phyloP scores from a whole-genome alignment of 768 basidiomycete genomes.

The Russula dissimulans region DNA sequence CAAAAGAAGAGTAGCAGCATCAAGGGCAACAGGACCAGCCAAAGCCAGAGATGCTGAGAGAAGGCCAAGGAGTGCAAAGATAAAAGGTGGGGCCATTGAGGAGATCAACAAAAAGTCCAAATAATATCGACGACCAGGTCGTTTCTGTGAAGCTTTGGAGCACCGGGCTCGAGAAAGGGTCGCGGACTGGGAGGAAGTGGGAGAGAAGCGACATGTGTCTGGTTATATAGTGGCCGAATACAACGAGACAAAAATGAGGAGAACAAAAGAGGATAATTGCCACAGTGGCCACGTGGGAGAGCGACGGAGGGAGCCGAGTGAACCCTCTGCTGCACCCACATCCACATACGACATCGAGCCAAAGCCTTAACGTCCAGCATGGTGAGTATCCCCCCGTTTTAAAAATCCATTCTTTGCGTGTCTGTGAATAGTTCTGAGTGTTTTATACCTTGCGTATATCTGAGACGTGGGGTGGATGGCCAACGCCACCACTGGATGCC shows the following conservation, averaged over 20 bases:
- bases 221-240: background rate
- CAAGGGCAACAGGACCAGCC: constrained; percentile 29
- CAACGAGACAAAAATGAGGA: background rate
- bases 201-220: background rate
- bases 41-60: constrained; percentile 25
- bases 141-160: background rate
- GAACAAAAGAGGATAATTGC: background rate
- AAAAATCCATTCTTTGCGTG: background rate
- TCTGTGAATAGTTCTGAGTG: background rate
- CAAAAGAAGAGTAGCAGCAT: constrained; percentile 34
- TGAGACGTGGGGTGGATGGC: constrained; percentile 27
- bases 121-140: constrained; percentile 6
- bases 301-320: constrained; percentile 6
- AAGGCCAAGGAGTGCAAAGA: constrained; percentile 20
- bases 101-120: background rate
- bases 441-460: background rate
- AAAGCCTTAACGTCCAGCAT: constrained; percentile 24
- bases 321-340: constrained; percentile 1
- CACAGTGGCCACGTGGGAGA: constrained; percentile 2
- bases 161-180: constrained; percentile 13
- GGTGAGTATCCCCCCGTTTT: constrained; percentile 25
- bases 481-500: constrained; percentile 22
- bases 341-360: constrained; percentile 11
- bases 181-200: background rate
- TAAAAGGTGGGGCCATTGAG: constrained; percentile 7